These are phyloP conservation scores for Zhuliangozyma blackwelliae DNA, from an alignment of 1,139 yeast genomes.

Conservation along the genomic window DNA sequence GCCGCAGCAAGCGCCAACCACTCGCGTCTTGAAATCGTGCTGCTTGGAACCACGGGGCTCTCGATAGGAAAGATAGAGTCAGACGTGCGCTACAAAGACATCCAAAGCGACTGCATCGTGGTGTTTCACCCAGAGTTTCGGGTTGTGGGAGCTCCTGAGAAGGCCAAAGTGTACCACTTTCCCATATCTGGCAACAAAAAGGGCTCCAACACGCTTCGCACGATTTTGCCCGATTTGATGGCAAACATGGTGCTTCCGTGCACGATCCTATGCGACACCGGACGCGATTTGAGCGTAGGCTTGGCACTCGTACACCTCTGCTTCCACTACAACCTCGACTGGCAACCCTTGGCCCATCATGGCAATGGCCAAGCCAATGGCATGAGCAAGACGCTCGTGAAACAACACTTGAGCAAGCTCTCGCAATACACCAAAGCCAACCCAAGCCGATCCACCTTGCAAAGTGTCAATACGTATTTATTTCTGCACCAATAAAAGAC, in stretches of 20 bases:
- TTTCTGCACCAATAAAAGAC: slow-evolving; percentile 4
- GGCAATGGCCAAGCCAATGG: slow-evolving; percentile 3
- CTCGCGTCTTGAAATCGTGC: not conserved
- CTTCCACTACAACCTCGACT: slow-evolving; percentile 37
- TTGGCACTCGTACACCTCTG: slow-evolving; percentile 52
- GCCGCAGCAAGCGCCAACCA: not conserved
- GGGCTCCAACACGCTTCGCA: slow-evolving; percentile 56
- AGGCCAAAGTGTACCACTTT: slow-evolving; percentile 14
- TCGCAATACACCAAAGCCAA: slow-evolving; percentile 48
- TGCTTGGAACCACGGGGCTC: slow-evolving; percentile 22
- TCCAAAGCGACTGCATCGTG: slow-evolving; percentile 16
- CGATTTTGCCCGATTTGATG: slow-evolving; percentile 35
- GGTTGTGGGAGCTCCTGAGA: slow-evolving; percentile 18
- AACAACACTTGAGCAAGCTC: slow-evolving; percentile 52
- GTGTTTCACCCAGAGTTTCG: slow-evolving; percentile 21
- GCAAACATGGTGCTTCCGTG: slow-evolving; percentile 6
- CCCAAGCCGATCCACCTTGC: slow-evolving; percentile 76
- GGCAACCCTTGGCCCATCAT: slow-evolving; percentile 18
- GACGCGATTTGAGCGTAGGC: slow-evolving; percentile 63
- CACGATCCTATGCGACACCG: slow-evolving; percentile 55
- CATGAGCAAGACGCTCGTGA: slow-evolving; percentile 47
- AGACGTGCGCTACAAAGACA: slow-evolving; percentile 11
- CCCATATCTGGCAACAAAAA: slow-evolving; percentile 49
- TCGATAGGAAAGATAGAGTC: slow-evolving; percentile 24
- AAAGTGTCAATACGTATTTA: slow-evolving; percentile 51